Conservation (phyloP, 2,329 filamentous ascomycete genomes). For the Sporothrix luriei region DNA sequence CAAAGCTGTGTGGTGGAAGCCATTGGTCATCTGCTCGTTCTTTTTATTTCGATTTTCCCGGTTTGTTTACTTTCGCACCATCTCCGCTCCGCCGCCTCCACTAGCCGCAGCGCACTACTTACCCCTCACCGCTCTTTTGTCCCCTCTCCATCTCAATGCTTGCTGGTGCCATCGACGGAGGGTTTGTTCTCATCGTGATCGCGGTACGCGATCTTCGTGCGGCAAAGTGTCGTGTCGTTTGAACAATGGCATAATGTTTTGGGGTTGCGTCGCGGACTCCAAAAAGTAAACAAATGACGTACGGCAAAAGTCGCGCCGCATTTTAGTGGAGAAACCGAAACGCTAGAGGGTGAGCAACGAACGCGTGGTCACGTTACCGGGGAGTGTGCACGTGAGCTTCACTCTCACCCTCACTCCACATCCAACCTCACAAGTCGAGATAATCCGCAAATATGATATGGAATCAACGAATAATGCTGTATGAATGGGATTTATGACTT, state of each 20-base stretch:
- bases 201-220: background rate
- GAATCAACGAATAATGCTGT: background rate
- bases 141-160: constrained; percentile 12
- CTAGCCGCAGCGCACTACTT: background rate
- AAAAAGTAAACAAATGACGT: constrained; percentile 35
- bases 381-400: constrained; percentile 12
- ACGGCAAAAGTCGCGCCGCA: constrained; percentile 1
- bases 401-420: background rate
- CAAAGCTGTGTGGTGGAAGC: background rate
- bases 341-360: background rate
- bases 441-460: background rate
- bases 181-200: background rate
- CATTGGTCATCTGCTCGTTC: background rate
- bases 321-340: constrained; percentile 8
- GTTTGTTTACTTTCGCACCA: constrained; percentile 26
- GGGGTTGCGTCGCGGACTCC: background rate
- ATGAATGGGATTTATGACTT: background rate
- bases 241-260: constrained; percentile 3
- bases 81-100: background rate
- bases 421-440: background rate
- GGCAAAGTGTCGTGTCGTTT: background rate
- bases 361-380: constrained; percentile 29
- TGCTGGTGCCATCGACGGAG: background rate
- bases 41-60: background rate
- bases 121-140: constrained; percentile 25